A percentile compares a stretch with the other conserved stretches of the same genome.
These are phyloP conservation scores for Batrachochytrium dendrobatidis DNA, from an alignment of 371 early-diverging fungal species.

Conservation along the genomic window DNA sequence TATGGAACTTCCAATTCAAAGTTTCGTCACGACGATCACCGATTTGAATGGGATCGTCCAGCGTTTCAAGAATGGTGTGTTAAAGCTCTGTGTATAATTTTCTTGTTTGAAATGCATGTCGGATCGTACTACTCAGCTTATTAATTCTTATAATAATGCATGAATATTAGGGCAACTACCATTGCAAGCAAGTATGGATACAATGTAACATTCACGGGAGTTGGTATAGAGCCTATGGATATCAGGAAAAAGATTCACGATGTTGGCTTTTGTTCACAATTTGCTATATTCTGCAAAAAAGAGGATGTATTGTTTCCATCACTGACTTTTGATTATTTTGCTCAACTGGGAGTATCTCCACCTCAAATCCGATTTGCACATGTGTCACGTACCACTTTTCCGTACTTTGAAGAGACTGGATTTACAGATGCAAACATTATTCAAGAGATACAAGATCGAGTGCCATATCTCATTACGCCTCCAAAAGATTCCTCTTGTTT, in stretches of 20 bases:
- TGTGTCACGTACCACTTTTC: slow-evolving; percentile 19
- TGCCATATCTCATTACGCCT: not conserved
- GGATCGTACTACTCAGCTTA: not conserved
- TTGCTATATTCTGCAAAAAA: not conserved
- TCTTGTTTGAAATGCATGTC: not conserved
- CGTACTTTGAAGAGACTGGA: slow-evolving; percentile 25
- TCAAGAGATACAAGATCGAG: slow-evolving; percentile 4
- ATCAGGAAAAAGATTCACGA: slow-evolving; percentile 27
- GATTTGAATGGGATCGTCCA: slow-evolving; percentile 86
- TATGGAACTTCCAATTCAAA: slow-evolving; percentile 60
- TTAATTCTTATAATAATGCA: not conserved
- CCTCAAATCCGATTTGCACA: not conserved
- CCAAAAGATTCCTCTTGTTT: not conserved
- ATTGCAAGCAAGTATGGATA: slow-evolving; percentile 60
- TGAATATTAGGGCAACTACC: slow-evolving; percentile 14
- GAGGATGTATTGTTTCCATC: not conserved
- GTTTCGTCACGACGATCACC: slow-evolving; percentile 80
- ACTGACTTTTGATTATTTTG: not conserved
- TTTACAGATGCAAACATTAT: slow-evolving; percentile 20
- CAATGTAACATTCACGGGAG: slow-evolving; percentile 55
- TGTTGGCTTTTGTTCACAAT: slow-evolving; percentile 36
- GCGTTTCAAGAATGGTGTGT: slow-evolving; percentile 72
- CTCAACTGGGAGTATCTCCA: not conserved
- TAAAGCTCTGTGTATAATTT: not conserved
- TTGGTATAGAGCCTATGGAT: slow-evolving; percentile 48